Conservation (phyloP, 73 alveolate species). For the Urostyla sp. region DNA sequence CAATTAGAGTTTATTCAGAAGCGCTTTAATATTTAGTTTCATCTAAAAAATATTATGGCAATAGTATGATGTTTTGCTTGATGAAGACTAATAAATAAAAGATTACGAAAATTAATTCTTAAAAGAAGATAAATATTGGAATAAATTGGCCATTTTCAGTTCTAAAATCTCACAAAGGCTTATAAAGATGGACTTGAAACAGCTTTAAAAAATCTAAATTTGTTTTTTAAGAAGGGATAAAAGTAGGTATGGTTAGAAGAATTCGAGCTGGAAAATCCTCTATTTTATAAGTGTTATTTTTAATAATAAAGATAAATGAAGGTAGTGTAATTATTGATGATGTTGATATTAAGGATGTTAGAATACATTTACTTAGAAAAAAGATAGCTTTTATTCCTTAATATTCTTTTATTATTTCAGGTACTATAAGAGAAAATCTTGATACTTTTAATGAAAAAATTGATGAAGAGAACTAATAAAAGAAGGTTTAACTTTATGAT, state of each 20-base stretch:
- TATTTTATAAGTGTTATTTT: constrained; percentile 83
- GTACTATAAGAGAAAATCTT: constrained; percentile 83
- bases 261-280: constrained; percentile 96
- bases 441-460: constrained; percentile 75
- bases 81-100: constrained; percentile 57
- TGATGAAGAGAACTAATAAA: constrained; percentile 11
- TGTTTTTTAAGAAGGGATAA: constrained; percentile 29
- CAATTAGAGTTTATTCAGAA: not conserved
- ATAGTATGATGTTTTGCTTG: constrained; percentile 16
- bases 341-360: constrained; percentile 73
- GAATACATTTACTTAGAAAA: constrained; percentile 75
- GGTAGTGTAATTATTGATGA: constrained; percentile 87
- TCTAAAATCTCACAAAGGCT: constrained; percentile 70
- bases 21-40: constrained; percentile 33
- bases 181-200: constrained; percentile 69
- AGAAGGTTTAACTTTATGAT: not conserved
- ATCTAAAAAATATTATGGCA: constrained; percentile 36
- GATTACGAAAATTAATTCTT: constrained; percentile 15
- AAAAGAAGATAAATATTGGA: constrained; percentile 73
- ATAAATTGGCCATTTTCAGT: constrained; percentile 69
- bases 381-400: constrained; percentile 85
- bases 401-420: constrained; percentile 83
- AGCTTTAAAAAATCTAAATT: constrained; percentile 63
- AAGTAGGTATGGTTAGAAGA: constrained; percentile 91
- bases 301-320: constrained; percentile 76